Evolutionary conservation across 306 rosid genomes (phyloP).

Genomic region (Pueraria montana): DNA sequence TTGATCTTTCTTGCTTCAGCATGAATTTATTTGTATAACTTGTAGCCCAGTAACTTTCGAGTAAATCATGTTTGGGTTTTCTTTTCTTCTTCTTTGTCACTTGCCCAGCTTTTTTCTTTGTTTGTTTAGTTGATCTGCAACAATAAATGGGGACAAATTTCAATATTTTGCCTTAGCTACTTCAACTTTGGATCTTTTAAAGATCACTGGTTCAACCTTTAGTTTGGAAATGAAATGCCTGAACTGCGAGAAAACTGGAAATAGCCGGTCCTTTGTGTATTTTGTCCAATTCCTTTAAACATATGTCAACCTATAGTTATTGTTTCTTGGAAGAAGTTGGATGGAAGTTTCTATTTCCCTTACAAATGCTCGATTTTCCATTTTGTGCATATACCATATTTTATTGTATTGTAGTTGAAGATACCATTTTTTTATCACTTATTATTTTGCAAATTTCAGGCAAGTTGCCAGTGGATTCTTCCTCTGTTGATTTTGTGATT

Average conservation of each 20-base stretch:
- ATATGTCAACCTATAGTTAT: not conserved
- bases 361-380: not conserved
- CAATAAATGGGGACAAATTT: not conserved
- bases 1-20: slow-evolving; percentile 9
- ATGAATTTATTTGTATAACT: too few relatives aligned
- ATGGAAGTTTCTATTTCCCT: slow-evolving; percentile 1
- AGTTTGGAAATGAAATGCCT: too few relatives aligned
- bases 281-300: not conserved
- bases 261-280: too few relatives aligned
- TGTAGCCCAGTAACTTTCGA: too few relatives aligned
- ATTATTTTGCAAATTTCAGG: slow-evolving; percentile 57
- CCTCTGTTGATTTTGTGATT: slow-evolving; percentile 70
- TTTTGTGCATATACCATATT: not conserved
- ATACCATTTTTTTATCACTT: slow-evolving; percentile 21
- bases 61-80: too few relatives aligned
- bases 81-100: too few relatives aligned
- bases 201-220: too few relatives aligned
- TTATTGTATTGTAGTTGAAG: slow-evolving; percentile 27
- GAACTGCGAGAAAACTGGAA: too few relatives aligned
- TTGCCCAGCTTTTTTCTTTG: not conserved
- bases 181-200: too few relatives aligned
- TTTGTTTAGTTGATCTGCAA: not conserved
- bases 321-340: slow-evolving; percentile 6
- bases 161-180: not conserved
- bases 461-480: slow-evolving; percentile 73